phyloP scores from a whole-genome alignment of 1,139 yeast species.

The Yamadazyma diospyri region DNA sequence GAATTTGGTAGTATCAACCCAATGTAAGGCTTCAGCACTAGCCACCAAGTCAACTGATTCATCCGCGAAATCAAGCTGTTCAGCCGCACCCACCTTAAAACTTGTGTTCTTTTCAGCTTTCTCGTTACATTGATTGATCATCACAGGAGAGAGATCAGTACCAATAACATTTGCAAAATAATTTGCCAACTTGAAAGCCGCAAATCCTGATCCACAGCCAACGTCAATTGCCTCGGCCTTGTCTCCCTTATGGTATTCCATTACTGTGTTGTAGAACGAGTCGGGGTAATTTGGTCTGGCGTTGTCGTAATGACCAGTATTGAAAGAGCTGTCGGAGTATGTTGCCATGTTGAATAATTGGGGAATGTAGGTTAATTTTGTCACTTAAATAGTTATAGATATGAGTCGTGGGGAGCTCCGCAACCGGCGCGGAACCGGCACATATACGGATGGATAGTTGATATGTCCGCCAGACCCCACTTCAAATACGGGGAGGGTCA shows the following conservation, averaged over 20 bases:
- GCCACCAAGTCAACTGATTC: constrained; percentile 57
- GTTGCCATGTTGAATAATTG: constrained; percentile 34
- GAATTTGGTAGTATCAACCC: constrained; percentile 61
- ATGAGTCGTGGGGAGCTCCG: background rate
- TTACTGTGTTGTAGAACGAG: constrained; percentile 26
- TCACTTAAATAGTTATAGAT: no score
- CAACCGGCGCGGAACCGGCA: background rate
- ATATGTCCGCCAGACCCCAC: no score
- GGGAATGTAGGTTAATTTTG: no score
- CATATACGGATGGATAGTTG: no score
- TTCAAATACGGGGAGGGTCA: no score
- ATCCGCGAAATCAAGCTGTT: constrained; percentile 19
- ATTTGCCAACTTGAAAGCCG: constrained; percentile 51
- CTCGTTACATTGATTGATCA: constrained; percentile 51
- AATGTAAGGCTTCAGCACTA: constrained; percentile 77
- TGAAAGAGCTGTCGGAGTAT: constrained; percentile 32
- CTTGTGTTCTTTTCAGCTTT: constrained; percentile 13
- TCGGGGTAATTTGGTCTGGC: constrained; percentile 39
- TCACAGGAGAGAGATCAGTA: constrained; percentile 61
- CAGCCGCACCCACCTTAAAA: constrained; percentile 33
- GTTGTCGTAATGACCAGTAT: constrained; percentile 34
- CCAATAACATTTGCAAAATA: constrained; percentile 54
- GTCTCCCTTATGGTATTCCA: constrained; percentile 26
- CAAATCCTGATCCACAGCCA: constrained; percentile 88
- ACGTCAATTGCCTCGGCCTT: constrained; percentile 52